These are phyloP conservation scores for Nothophoma quercina DNA, from an alignment of 2,329 filamentous ascomycete genomes.

Conservation along the genomic window DNA sequence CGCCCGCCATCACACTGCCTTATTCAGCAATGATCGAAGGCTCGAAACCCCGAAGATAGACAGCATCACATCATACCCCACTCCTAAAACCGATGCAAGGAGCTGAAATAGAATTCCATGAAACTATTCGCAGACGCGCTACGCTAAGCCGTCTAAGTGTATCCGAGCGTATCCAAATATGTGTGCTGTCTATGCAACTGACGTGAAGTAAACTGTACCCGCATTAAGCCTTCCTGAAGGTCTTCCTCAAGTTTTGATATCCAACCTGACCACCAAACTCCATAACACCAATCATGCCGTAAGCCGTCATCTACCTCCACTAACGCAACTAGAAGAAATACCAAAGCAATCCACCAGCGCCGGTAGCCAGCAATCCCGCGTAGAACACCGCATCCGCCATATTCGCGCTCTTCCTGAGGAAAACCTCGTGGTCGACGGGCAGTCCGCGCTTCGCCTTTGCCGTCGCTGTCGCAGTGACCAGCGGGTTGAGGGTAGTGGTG, in stretches of 20 bases:
- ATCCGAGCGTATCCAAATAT: not conserved
- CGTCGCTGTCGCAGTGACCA: constrained; percentile 45
- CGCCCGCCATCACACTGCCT: too few relatives aligned
- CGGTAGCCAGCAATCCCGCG: constrained; percentile 58
- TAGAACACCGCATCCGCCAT: constrained; percentile 59
- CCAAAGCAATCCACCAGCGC: constrained; percentile 58
- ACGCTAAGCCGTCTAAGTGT: too few relatives aligned
- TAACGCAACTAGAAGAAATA: constrained; percentile 49
- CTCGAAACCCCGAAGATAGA: too few relatives aligned
- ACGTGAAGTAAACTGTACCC: not conserved
- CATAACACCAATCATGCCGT: constrained; percentile 5
- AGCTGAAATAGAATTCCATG: not conserved
- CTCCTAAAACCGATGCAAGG: constrained; percentile 14
- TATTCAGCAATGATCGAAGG: too few relatives aligned
- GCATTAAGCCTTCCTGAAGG: not conserved
- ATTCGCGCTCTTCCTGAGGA: constrained; percentile 45
- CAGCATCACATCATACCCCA: constrained; percentile 12
- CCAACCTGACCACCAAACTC: not conserved
- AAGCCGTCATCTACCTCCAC: too few relatives aligned
- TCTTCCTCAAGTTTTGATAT: not conserved
- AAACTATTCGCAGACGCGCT: not conserved
- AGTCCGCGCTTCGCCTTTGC: constrained; percentile 50
- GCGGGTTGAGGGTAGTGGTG: constrained; percentile 69
- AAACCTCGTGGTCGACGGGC: constrained; percentile 52
- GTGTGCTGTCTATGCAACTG: constrained; percentile 1